Evolutionary conservation across 2,329 filamentous ascomycete species (phyloP), one percentile per base, ranked within the genome.

Genomic region (Rutstroemia sp.): DNA sequence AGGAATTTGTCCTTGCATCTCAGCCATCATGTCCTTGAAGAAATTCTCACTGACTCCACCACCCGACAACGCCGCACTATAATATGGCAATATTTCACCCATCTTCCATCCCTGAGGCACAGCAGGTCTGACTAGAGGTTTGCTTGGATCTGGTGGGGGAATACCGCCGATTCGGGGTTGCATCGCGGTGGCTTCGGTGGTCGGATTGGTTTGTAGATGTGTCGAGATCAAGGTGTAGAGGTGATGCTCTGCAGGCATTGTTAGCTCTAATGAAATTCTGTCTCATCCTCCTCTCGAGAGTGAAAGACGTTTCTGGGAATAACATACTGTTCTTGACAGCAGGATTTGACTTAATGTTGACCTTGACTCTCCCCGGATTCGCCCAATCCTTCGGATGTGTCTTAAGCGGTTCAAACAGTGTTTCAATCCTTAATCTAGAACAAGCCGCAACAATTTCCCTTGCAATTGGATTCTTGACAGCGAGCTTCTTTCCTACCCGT

Each of bases 341-440:
- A 25, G 73, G 64, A 60, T 78, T 79, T 58, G 81, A 83, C 70
- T 83, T 86, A 56, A 96, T 75, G 67, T 86, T 75, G 50, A 97
- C 83, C 64, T 89, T 84, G 61, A 97, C 89, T 58, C 94, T 81
- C 3, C 94, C 94, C 12, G 94, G 94, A 75, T 99, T 99, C 56
- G 87, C 86, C 94, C 94, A 99, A 76, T 99, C 94, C 74, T 94
- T 92, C 6, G 94, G 94, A 73, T 99, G 94, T 59, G 84, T 81
- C 77, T 96, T 96, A 69, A 88, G 87, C 1, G 92, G 89, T 75
- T 99, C 94, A 70, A 96, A 87, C 7, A 94, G 84, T 45, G 87
- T 85, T 60, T 82, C 79, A 38, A 90, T 75, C 30, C 86, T 81
- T 58, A 96, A 79, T 47, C 78, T 74, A 44, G 85, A 84, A 71